These are phyloP conservation scores for Fusarium beomiforme DNA, from an alignment of 2,329 filamentous ascomycete species.

Conservation along the genomic window DNA sequence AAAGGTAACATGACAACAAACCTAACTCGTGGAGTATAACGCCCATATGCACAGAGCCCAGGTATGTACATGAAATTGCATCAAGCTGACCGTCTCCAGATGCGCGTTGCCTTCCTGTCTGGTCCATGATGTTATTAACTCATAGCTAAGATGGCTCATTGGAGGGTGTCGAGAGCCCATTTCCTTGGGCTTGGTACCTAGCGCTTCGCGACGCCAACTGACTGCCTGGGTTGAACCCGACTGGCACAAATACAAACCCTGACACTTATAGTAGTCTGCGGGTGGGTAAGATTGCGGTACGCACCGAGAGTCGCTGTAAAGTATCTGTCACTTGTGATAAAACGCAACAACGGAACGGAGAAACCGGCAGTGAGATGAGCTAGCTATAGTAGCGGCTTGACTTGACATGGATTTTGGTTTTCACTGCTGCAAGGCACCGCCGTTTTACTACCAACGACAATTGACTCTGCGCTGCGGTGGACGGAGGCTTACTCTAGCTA, in stretches of 20 bases:
- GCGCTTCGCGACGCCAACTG: neutral
- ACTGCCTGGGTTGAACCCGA: slow-evolving; percentile 2
- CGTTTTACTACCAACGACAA: slow-evolving; percentile 8
- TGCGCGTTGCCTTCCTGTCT: slow-evolving; percentile 12
- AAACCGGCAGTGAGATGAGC: slow-evolving; percentile 19
- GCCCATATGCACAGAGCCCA: neutral
- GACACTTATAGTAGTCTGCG: slow-evolving; percentile 1
- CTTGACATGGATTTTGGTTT: slow-evolving; percentile 19
- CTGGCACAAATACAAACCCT: slow-evolving; percentile 2
- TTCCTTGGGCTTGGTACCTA: slow-evolving; percentile 14
- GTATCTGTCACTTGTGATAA: neutral
- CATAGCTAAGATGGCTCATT: neutral
- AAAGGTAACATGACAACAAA: neutral
- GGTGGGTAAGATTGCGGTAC: slow-evolving; percentile 5
- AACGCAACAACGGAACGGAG: slow-evolving; percentile 16
- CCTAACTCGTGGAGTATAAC: neutral
- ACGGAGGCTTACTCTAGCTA: neutral
- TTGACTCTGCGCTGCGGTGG: neutral
- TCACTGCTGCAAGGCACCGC: slow-evolving; percentile 33
- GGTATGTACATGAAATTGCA: slow-evolving; percentile 3
- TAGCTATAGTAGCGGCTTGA: slow-evolving; percentile 12
- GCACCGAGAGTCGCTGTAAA: neutral
- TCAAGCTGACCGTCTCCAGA: slow-evolving; percentile 13
- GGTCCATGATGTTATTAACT: neutral
- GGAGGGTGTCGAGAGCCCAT: slow-evolving; percentile 1